Evolutionary conservation across 768 basidiomycete species (phyloP).

Genomic region (Xerocomellus dryophilus): DNA sequence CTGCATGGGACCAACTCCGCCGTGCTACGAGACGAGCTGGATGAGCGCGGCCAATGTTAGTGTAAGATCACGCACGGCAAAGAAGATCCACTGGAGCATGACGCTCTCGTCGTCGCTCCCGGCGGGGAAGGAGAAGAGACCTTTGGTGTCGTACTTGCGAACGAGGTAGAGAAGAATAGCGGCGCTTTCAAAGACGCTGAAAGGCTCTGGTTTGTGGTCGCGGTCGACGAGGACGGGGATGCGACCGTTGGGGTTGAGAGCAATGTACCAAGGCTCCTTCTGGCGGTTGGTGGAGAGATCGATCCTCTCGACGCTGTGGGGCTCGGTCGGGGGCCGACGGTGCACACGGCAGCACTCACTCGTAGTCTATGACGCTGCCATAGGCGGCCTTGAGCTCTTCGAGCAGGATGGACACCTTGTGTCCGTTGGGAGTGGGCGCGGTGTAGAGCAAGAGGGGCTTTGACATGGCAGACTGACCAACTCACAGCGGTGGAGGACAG

Average conservation of each 20-base stretch:
- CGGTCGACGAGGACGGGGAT: slow-evolving; percentile 69
- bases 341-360: slow-evolving; percentile 32
- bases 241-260: slow-evolving; percentile 69
- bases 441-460: slow-evolving; percentile 35
- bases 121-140: slow-evolving; percentile 64
- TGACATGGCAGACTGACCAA: slow-evolving; percentile 16
- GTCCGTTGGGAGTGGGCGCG: slow-evolving; percentile 57
- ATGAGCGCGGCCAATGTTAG: neutral
- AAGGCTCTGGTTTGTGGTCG: slow-evolving; percentile 48
- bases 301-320: slow-evolving; percentile 48
- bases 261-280: slow-evolving; percentile 79
- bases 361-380: slow-evolving; percentile 45
- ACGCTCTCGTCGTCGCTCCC: slow-evolving; percentile 62
- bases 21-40: slow-evolving; percentile 47
- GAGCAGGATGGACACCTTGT: slow-evolving; percentile 48
- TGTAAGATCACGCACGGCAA: slow-evolving; percentile 45
- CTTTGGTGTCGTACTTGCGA: slow-evolving; percentile 77
- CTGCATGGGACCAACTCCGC: slow-evolving; percentile 87
- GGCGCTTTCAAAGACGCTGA: slow-evolving; percentile 70
- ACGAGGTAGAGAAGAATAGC: slow-evolving; percentile 83
- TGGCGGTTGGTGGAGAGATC: slow-evolving; percentile 64
- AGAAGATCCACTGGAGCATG: slow-evolving; percentile 85
- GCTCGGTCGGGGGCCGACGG: neutral
- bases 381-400: slow-evolving; percentile 63
- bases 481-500: neutral